Conservation (phyloP, 2,329 filamentous ascomycete genomes). For the Paradendryphiella salina region DNA sequence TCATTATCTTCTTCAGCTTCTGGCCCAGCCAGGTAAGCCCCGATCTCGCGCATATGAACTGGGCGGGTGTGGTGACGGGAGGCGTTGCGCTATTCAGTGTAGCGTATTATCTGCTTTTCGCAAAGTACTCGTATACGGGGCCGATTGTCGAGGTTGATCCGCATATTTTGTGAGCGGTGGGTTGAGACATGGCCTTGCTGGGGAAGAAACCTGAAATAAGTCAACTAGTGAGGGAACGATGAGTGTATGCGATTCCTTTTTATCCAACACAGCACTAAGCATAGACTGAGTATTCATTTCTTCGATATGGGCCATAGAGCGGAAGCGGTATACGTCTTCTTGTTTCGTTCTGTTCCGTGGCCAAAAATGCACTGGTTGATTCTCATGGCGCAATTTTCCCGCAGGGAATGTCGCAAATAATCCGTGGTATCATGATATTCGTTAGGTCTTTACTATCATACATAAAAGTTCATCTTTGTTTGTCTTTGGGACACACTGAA, state of each 20-base stretch:
- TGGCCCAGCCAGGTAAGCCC: conserved; percentile 34
- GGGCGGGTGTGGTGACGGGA: conserved; percentile 40
- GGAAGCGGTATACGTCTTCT: no score
- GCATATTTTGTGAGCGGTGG: conserved; percentile 18
- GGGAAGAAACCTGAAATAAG: no score
- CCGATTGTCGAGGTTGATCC: conserved; percentile 41
- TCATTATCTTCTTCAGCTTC: conserved; percentile 45
- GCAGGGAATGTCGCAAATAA: neutral
- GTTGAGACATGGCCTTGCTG: no score
- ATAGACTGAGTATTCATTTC: no score
- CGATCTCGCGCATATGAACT: conserved; percentile 37
- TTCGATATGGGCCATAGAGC: no score
- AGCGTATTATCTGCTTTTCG: conserved; percentile 38
- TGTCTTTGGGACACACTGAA: neutral
- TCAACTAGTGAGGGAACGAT: no score
- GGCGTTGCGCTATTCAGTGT: conserved; percentile 37
- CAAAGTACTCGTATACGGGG: conserved; percentile 38
- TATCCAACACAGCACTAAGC: no score
- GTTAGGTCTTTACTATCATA: conserved; percentile 5
- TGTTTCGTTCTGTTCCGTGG: no score
- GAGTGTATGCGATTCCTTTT: no score
- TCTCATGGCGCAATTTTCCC: neutral
- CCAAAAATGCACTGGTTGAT: no score
- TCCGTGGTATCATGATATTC: neutral
- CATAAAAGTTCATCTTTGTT: conserved; percentile 4